phyloP scores from a whole-genome alignment of 352 stramenopile genomes.

The Phytophthora boehmeriae region DNA sequence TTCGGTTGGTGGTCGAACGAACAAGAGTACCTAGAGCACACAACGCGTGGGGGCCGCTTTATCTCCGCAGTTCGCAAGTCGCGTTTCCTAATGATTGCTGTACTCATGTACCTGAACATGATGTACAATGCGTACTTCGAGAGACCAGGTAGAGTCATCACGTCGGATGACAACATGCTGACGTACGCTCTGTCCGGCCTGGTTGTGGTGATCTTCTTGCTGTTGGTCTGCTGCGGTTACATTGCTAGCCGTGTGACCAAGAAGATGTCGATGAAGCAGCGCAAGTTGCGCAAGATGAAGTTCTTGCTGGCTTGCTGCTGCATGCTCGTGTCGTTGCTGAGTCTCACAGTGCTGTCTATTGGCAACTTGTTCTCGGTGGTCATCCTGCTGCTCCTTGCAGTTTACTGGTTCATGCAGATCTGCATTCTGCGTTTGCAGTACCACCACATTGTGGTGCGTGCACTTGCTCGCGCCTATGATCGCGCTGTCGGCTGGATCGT shows the following conservation, averaged over 20 bases:
- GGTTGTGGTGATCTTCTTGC: constrained; percentile 71
- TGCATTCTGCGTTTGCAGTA: constrained; percentile 81
- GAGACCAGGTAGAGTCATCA: constrained; percentile 58
- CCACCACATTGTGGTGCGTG: constrained; percentile 85
- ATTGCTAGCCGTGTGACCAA: constrained; percentile 87
- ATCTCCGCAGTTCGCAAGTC: constrained; percentile 80
- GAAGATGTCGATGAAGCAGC: constrained; percentile 91
- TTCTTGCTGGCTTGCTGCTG: constrained; percentile 79
- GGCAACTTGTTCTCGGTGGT: constrained; percentile 77
- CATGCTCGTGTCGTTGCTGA: constrained; percentile 67
- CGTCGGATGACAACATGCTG: constrained; percentile 49
- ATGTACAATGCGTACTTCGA: constrained; percentile 86
- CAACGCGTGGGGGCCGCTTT: constrained; percentile 62
- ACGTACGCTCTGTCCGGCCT: constrained; percentile 69
- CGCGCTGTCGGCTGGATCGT: constrained; percentile 87
- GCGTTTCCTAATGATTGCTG: constrained; percentile 73
- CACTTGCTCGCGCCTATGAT: constrained; percentile 75
- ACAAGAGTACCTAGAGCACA: constrained; percentile 84
- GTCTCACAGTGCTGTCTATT: constrained; percentile 73
- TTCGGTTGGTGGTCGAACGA: constrained; percentile 89
- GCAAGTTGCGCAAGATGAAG: constrained; percentile 90
- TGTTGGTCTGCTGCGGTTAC: constrained; percentile 86
- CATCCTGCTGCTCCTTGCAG: constrained; percentile 68
- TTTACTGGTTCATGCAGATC: constrained; percentile 90
- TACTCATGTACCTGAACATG: constrained; percentile 83